Conservation (phyloP, 2,329 filamentous ascomycete genomes). For the Cytospora schulzeri region DNA sequence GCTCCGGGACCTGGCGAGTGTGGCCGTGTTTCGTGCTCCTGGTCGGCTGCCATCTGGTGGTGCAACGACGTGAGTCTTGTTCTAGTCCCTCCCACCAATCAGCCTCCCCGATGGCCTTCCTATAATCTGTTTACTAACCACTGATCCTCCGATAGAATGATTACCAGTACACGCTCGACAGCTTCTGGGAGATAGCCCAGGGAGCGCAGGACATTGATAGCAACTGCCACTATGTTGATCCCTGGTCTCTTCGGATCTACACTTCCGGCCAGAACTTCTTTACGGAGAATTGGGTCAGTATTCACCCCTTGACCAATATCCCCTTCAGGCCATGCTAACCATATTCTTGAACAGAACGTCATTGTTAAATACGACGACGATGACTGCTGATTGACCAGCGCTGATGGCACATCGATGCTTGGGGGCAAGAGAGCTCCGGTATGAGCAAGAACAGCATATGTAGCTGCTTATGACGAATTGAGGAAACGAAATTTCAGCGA, state of each 20-base stretch:
- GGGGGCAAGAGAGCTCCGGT: background rate
- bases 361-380: conserved; percentile 7
- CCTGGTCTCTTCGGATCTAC: background rate
- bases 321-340: too few species aligned
- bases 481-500: background rate
- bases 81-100: background rate
- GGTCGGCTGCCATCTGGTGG: conserved; percentile 11
- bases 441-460: background rate
- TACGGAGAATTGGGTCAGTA: conserved; percentile 1
- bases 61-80: conserved; percentile 7
- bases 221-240: background rate
- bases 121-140: background rate
- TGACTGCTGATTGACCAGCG: background rate
- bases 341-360: conserved; percentile 3
- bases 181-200: conserved; percentile 7
- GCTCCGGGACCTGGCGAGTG: conserved; percentile 9
- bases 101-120: background rate
- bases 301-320: background rate
- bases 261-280: conserved; percentile 17
- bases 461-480: background rate
- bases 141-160: background rate
- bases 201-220: conserved; percentile 12
- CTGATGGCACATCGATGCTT: background rate
- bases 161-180: background rate
- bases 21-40: conserved; percentile 16